A percentile compares a stretch with the other conserved stretches of the same genome.
Conservation (phyloP, 129 eudicot species). For the Lonicera japonica region DNA sequence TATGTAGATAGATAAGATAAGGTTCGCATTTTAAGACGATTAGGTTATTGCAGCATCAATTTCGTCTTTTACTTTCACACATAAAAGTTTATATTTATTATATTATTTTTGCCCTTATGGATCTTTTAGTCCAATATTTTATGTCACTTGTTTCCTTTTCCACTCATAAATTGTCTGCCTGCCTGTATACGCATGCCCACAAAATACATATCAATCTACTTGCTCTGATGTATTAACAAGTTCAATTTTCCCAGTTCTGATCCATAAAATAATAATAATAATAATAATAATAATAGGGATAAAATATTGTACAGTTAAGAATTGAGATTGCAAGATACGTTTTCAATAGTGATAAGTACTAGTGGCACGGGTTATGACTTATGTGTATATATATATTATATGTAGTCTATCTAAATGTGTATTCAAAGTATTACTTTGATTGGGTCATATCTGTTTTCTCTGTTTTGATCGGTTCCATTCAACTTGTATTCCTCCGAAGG, state of each 20-base stretch:
- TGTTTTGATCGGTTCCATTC: not conserved
- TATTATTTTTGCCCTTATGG: too few relatives aligned
- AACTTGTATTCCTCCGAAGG: not conserved
- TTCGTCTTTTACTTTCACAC: constrained; percentile 4
- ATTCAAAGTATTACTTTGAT: not conserved
- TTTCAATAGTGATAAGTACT: too few relatives aligned
- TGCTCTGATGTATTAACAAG: too few relatives aligned
- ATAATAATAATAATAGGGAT: too few relatives aligned
- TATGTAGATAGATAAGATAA: constrained; percentile 24
- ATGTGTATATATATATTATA: too few relatives aligned
- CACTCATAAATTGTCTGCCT: not conserved
- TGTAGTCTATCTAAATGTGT: not conserved
- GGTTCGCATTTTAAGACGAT: constrained; percentile 27
- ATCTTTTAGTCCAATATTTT: not conserved
- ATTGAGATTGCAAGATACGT: too few relatives aligned
- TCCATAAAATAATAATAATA: too few relatives aligned
- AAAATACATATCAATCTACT: not conserved
- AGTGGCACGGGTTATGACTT: too few relatives aligned
- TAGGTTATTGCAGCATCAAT: constrained; percentile 9
- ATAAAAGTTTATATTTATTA: not conserved
- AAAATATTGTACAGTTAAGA: too few relatives aligned
- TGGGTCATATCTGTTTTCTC: too few relatives aligned
- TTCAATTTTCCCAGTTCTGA: too few relatives aligned
- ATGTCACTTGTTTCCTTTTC: too few relatives aligned
- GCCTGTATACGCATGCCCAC: not conserved